phyloP scores from a whole-genome alignment of 768 basidiomycete species.

The Phaffia tasmanica region DNA sequence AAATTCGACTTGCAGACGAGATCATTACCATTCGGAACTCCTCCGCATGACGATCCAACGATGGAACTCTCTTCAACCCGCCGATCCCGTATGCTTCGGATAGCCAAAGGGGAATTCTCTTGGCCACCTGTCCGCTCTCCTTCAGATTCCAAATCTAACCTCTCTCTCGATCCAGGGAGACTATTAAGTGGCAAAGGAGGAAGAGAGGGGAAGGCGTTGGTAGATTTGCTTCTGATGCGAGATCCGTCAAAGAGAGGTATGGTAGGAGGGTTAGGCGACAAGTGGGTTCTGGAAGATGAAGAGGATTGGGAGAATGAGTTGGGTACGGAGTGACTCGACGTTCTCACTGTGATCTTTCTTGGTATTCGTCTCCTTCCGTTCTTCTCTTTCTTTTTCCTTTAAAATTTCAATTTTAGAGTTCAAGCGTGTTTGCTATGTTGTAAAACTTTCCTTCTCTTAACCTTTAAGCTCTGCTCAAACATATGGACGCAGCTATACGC shows the following conservation, averaged over 20 bases:
- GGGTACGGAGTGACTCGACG: too few relatives aligned
- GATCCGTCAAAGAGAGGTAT: conserved; percentile 15
- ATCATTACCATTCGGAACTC: conserved; percentile 55
- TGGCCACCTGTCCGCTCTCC: conserved; percentile 46
- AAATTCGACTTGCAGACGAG: not conserved
- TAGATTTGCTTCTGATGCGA: conserved; percentile 9
- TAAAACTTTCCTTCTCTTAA: too few relatives aligned
- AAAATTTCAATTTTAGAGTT: too few relatives aligned
- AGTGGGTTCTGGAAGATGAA: conserved; percentile 2
- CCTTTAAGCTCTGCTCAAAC: too few relatives aligned
- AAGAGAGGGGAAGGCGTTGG: conserved; percentile 10
- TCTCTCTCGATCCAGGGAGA: not conserved
- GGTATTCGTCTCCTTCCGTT: too few relatives aligned
- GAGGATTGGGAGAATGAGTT: conserved; percentile 11
- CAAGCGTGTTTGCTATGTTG: too few relatives aligned
- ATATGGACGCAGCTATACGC: too few relatives aligned
- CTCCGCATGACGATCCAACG: conserved; percentile 20
- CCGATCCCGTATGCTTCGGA: conserved; percentile 51
- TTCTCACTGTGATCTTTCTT: too few relatives aligned
- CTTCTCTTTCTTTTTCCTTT: too few relatives aligned
- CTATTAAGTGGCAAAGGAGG: not conserved
- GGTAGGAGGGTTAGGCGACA: conserved; percentile 7
- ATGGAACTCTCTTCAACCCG: conserved; percentile 24
- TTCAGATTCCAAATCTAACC: not conserved
- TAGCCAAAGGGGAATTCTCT: conserved; percentile 65